These are phyloP conservation scores for Lantana camara DNA, from an alignment of 257 asterid species.

Conservation along the genomic window DNA sequence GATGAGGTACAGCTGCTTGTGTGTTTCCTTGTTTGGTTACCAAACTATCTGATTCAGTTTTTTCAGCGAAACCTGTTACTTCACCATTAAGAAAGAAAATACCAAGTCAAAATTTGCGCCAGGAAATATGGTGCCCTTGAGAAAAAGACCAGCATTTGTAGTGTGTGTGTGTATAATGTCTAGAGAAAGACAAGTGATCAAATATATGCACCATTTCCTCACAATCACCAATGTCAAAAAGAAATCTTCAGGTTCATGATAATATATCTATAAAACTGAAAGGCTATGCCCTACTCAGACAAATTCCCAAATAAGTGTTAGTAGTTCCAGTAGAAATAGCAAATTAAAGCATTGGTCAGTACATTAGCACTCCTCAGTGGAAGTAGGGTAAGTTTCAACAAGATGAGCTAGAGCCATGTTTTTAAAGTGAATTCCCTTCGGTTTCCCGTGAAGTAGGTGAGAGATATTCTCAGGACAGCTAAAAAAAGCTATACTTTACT, in stretches of 20 bases:
- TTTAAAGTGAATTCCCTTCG: neutral
- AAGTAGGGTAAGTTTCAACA: neutral
- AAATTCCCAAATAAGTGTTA: neutral
- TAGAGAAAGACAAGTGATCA: neutral
- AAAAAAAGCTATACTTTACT: neutral
- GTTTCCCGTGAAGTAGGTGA: neutral
- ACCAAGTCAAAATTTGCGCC: neutral
- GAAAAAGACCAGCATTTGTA: constrained; percentile 6
- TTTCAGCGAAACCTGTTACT: constrained; percentile 41
- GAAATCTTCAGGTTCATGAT: neutral
- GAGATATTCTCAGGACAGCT: neutral
- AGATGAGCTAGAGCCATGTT: neutral
- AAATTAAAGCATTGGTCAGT: constrained; percentile 3
- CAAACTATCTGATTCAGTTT: constrained; percentile 47
- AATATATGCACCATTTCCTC: neutral
- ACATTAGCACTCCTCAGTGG: neutral
- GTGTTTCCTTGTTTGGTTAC: constrained; percentile 37
- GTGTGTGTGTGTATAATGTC: constrained; percentile 2
- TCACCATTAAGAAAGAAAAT: constrained; percentile 26
- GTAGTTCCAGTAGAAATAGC: neutral
- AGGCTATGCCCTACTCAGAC: neutral
- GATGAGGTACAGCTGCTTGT: constrained; percentile 36
- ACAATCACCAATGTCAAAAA: constrained; percentile 14
- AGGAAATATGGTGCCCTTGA: constrained; percentile 6
- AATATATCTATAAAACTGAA: neutral